Conservation (phyloP, 23 red algal species). For the Gracilaria gracilis region DNA sequence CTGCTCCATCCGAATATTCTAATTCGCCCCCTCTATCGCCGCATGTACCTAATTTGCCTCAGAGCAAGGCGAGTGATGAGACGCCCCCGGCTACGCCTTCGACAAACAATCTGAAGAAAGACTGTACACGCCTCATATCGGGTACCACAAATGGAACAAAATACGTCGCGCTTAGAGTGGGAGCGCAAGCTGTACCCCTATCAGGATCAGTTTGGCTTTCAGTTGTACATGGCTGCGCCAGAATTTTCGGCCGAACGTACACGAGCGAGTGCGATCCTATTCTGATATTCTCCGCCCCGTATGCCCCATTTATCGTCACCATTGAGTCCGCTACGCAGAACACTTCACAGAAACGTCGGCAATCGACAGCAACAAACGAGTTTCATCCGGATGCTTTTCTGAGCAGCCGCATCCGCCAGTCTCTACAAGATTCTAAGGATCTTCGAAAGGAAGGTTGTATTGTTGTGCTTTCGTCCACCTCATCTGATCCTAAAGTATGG, state of each 20-base stretch:
- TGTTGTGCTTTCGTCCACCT: conserved; percentile 10
- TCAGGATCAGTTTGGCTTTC: conserved; percentile 25
- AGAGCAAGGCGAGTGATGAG: neutral
- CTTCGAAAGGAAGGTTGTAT: neutral
- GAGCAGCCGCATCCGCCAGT: conserved; percentile 9
- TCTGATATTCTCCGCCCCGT: conserved; percentile 20
- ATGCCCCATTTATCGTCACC: conserved; percentile 18
- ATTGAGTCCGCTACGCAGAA: neutral
- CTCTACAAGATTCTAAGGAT: neutral
- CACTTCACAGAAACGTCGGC: neutral
- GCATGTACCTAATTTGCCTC: neutral
- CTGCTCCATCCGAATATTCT: neutral
- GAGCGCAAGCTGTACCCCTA: neutral
- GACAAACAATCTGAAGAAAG: neutral
- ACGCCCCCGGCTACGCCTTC: neutral
- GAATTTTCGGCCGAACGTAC: neutral
- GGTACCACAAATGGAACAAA: neutral
- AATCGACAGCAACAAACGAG: neutral
- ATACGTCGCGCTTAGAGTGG: neutral
- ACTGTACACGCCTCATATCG: neutral
- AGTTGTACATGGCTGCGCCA: neutral
- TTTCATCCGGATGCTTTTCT: neutral
- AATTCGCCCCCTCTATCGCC: conserved; percentile 11
- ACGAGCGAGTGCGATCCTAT: conserved; percentile 6
- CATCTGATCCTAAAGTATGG: conserved; percentile 6